Percentiles rank a stretch among this genome's conserved stretches.
These are phyloP conservation scores for Penicillium corylophilum DNA, from an alignment of 2,329 filamentous ascomycete species.

Conservation along the genomic window DNA sequence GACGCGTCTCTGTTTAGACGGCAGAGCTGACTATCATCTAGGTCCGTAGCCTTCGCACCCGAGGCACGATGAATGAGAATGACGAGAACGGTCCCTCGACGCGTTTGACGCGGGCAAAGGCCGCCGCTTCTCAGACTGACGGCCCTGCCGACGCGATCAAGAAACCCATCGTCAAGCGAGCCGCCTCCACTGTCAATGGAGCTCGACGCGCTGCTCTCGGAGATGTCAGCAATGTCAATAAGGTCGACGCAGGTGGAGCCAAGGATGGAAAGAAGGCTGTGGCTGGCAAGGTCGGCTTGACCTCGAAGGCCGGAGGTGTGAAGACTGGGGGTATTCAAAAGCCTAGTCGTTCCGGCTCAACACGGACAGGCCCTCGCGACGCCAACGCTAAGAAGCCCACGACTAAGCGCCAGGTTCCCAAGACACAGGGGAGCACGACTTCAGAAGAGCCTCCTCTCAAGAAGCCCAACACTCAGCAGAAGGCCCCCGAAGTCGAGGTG, in stretches of 20 bases:
- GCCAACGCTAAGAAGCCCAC: slow-evolving; percentile 64
- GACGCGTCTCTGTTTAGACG: slow-evolving; percentile 16
- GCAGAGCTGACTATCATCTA: slow-evolving; percentile 31
- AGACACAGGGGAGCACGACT: slow-evolving; percentile 59
- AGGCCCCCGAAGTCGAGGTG: slow-evolving; percentile 12
- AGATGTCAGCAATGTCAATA: slow-evolving; percentile 93
- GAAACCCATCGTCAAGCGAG: slow-evolving; percentile 69
- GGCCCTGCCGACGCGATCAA: slow-evolving; percentile 60
- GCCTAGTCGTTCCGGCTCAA: slow-evolving; percentile 57
- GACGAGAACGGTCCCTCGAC: slow-evolving; percentile 82
- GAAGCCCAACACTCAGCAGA: slow-evolving; percentile 60
- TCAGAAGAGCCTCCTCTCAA: slow-evolving; percentile 67
- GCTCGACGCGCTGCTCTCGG: slow-evolving; percentile 72
- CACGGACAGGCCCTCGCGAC: slow-evolving; percentile 66
- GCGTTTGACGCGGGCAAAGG: slow-evolving; percentile 90
- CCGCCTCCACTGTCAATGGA: slow-evolving; percentile 50
- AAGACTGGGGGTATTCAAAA: slow-evolving; percentile 84
- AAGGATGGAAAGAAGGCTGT: slow-evolving; percentile 72
- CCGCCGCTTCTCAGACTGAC: slow-evolving; percentile 61
- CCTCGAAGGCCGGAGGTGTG: slow-evolving; percentile 73
- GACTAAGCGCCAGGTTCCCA: slow-evolving; percentile 65
- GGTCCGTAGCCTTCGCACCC: slow-evolving; percentile 70
- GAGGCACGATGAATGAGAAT: slow-evolving; percentile 84
- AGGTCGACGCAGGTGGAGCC: slow-evolving; percentile 57
- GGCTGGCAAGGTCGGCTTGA: slow-evolving; percentile 63